Conservation (phyloP, 2,329 filamentous ascomycete genomes). For the Magnaporthiopsis incrustans region DNA sequence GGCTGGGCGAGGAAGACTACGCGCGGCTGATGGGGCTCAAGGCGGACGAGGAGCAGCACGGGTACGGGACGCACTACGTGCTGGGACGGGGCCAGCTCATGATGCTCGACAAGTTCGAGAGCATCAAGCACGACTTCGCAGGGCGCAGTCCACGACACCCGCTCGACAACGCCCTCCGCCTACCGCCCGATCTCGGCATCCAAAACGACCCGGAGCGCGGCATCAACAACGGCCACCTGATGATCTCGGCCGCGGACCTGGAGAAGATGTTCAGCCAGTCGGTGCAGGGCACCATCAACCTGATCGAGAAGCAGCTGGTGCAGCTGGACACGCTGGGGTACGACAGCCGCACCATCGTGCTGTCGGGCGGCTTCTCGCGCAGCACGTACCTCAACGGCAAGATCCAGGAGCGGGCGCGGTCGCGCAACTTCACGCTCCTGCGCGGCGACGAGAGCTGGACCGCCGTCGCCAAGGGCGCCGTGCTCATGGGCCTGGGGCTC, state of each 20-base stretch:
- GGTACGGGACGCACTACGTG: background rate
- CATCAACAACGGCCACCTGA: constrained; percentile 9
- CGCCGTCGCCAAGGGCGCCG: constrained; percentile 19
- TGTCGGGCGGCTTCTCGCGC: constrained; percentile 15
- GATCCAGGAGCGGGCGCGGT: constrained; percentile 7
- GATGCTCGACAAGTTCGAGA: constrained; percentile 14
- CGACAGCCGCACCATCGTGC: constrained; percentile 9
- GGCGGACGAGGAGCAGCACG: background rate
- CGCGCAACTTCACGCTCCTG: constrained; percentile 8
- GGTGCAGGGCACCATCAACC: constrained; percentile 10
- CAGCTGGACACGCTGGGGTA: constrained; percentile 6
- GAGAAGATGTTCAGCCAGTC: constrained; percentile 12
- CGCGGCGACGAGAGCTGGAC: constrained; percentile 15
- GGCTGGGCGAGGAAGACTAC: background rate
- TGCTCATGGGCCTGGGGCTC: constrained; percentile 19
- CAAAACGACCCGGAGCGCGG: constrained; percentile 9
- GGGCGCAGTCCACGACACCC: constrained; percentile 7
- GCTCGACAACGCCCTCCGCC: constrained; percentile 10
- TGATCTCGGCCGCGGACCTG: constrained; percentile 8
- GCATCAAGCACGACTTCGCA: constrained; percentile 9
- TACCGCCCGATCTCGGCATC: constrained; percentile 10
- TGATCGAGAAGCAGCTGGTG: constrained; percentile 12
- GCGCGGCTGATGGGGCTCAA: background rate
- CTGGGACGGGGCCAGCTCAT: constrained; percentile 9
- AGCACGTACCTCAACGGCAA: constrained; percentile 13